These are phyloP conservation scores for Solanum appendiculatum DNA, from an alignment of 257 asterid genomes.

Conservation along the genomic window DNA sequence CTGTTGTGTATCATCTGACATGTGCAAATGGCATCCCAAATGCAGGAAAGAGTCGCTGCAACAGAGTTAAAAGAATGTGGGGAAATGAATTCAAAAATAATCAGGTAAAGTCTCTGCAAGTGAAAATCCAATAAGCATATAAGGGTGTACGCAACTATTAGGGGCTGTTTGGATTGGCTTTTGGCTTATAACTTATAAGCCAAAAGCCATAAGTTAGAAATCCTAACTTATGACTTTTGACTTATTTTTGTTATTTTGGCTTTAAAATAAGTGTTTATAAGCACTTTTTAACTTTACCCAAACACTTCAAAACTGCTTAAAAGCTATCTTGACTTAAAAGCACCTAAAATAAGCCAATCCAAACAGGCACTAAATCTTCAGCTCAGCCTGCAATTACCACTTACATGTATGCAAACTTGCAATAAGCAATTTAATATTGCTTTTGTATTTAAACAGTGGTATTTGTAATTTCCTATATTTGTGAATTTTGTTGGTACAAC, in stretches of 20 bases:
- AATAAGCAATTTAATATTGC: not conserved
- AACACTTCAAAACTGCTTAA: too few relatives aligned
- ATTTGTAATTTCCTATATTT: not conserved
- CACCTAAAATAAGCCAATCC: too few relatives aligned
- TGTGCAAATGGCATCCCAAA: not conserved
- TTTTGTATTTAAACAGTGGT: not conserved
- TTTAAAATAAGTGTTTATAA: too few relatives aligned
- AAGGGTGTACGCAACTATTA: not conserved
- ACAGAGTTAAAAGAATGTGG: constrained; percentile 33
- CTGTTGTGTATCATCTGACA: not conserved
- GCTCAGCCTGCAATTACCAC: not conserved
- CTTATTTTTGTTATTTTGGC: too few relatives aligned
- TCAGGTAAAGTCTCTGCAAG: constrained; percentile 20
- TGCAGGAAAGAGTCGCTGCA: constrained; percentile 32
- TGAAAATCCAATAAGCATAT: not conserved
- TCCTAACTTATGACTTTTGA: too few relatives aligned
- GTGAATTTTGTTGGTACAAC: not conserved
- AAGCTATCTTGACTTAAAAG: too few relatives aligned
- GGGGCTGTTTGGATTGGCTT: too few relatives aligned
- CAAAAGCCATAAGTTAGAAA: too few relatives aligned
- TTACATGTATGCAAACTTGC: not conserved
- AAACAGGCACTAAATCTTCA: not conserved
- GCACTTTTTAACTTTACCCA: too few relatives aligned
- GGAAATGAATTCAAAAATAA: constrained; percentile 33
- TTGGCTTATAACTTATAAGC: too few relatives aligned